These are phyloP conservation scores for Auriscalpium microsporum DNA, from an alignment of 768 basidiomycete species.

Conservation along the genomic window DNA sequence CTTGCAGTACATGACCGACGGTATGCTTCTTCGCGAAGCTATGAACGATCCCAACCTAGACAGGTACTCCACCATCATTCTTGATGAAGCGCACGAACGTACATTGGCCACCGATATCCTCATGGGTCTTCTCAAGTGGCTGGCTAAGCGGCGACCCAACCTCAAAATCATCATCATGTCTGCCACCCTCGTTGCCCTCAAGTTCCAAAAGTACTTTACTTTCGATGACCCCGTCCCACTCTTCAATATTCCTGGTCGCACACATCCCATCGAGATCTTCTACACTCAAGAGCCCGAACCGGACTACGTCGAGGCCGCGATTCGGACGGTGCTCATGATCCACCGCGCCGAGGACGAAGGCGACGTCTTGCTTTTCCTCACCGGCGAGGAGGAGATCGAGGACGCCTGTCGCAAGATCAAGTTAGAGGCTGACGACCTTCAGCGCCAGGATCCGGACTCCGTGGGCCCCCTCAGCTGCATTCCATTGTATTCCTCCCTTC, in stretches of 20 bases:
- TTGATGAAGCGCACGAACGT: conserved; percentile 98
- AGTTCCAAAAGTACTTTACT: conserved; percentile 93
- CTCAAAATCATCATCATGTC: conserved; percentile 99
- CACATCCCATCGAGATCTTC: conserved; percentile 93
- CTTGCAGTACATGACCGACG: conserved; percentile 99
- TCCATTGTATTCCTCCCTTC: conserved; percentile 91
- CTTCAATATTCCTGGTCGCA: conserved; percentile 88
- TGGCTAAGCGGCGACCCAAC: conserved; percentile 74
- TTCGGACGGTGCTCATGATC: conserved; percentile 94
- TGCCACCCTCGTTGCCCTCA: conserved; percentile 92
- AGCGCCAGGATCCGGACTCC: conserved; percentile 57
- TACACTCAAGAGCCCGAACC: conserved; percentile 89
- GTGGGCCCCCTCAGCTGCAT: conserved; percentile 87
- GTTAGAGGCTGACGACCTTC: conserved; percentile 78
- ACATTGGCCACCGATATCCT: conserved; percentile 97
- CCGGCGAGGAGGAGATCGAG: conserved; percentile 98
- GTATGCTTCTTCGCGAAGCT: conserved; percentile 96
- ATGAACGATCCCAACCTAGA: conserved; percentile 91
- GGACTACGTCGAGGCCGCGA: conserved; percentile 96
- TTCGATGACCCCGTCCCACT: conserved; percentile 51
- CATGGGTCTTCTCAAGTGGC: conserved; percentile 88
- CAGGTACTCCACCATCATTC: conserved; percentile 94
- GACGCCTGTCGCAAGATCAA: conserved; percentile 93
- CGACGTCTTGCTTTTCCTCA: conserved; percentile 90
- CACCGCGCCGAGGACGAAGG: conserved; percentile 92